A percentile compares a stretch with the other conserved stretches of the same genome.
These are phyloP conservation scores for Aspergillus diversus DNA, from an alignment of 495 filamentous ascomycete species.

Conservation along the genomic window DNA sequence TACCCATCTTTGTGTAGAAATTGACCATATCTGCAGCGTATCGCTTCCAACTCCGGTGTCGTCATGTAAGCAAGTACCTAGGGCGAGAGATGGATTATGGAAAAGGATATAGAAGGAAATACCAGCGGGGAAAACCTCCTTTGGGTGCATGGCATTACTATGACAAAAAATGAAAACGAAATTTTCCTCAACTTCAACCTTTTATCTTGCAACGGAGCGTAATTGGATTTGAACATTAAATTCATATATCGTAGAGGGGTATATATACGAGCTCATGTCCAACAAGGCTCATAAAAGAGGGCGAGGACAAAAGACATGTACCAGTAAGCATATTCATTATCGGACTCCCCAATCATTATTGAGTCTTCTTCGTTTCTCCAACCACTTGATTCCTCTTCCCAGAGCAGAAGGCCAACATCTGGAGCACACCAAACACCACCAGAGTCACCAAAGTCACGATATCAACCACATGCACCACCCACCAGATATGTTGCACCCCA, in stretches of 20 bases:
- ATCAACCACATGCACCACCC: conserved; percentile 78
- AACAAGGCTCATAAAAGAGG: background rate
- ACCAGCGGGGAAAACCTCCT: conserved; percentile 39
- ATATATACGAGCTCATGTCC: background rate
- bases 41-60: conserved; percentile 99
- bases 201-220: no score
- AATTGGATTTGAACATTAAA: no score
- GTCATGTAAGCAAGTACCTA: conserved; percentile 79
- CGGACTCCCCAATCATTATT: background rate
- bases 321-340: background rate
- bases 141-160: conserved; percentile 31
- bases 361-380: conserved; percentile 9
- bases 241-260: background rate
- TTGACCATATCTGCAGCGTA: conserved; percentile 68
- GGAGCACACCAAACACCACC: conserved; percentile 20
- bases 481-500: conserved; percentile 92
- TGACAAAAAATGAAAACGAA: conserved; percentile 29
- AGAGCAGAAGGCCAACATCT: background rate
- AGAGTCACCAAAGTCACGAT: conserved; percentile 51
- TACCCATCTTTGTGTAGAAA: background rate
- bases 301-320: background rate
- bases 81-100: conserved; percentile 23
- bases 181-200: conserved; percentile 10
- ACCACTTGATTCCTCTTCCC: background rate
- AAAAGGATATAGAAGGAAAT: conserved; percentile 45